These are phyloP conservation scores for Fusarium veterinarium DNA, from an alignment of 2,329 filamentous ascomycete species.

Conservation along the genomic window DNA sequence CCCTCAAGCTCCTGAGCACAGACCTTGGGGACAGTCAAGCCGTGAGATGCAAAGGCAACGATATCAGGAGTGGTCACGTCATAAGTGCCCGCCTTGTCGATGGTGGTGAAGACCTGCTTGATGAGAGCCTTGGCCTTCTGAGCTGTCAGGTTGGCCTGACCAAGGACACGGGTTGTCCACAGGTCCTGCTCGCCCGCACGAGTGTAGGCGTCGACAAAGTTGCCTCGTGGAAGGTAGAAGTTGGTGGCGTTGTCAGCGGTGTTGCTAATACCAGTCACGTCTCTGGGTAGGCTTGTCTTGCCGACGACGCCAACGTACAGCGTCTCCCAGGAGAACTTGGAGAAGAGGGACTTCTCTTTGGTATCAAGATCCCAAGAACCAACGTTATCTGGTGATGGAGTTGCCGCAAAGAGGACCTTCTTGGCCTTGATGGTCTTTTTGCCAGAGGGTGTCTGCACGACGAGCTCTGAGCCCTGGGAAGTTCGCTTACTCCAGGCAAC, in stretches of 20 bases:
- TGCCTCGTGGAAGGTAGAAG: constrained; percentile 12
- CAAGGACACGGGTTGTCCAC: constrained; percentile 25
- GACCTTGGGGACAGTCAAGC: constrained; percentile 41
- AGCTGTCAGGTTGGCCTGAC: background rate
- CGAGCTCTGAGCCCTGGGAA: background rate
- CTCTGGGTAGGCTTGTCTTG: constrained; percentile 23
- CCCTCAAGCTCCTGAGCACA: constrained; percentile 41
- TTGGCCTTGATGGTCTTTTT: constrained; percentile 31
- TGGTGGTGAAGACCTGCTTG: background rate
- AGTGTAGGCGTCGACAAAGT: constrained; percentile 20
- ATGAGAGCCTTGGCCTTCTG: constrained; percentile 3
- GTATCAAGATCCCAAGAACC: constrained; percentile 43
- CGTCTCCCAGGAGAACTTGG: constrained; percentile 39
- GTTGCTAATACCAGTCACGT: constrained; percentile 18
- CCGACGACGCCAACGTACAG: constrained; percentile 40
- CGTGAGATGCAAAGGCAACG: constrained; percentile 33
- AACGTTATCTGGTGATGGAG: constrained; percentile 42
- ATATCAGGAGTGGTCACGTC: constrained; percentile 8
- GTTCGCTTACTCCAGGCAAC: constrained; percentile 10
- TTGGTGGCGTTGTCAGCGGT: constrained; percentile 8
- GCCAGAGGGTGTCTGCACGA: constrained; percentile 24
- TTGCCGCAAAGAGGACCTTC: constrained; percentile 46
- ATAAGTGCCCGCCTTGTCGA: constrained; percentile 18
- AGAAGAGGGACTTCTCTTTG: constrained; percentile 40
- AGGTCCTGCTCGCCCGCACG: background rate